phyloP scores from a whole-genome alignment of 805 yeast species.

The Metschnikowia kunwiensis region DNA sequence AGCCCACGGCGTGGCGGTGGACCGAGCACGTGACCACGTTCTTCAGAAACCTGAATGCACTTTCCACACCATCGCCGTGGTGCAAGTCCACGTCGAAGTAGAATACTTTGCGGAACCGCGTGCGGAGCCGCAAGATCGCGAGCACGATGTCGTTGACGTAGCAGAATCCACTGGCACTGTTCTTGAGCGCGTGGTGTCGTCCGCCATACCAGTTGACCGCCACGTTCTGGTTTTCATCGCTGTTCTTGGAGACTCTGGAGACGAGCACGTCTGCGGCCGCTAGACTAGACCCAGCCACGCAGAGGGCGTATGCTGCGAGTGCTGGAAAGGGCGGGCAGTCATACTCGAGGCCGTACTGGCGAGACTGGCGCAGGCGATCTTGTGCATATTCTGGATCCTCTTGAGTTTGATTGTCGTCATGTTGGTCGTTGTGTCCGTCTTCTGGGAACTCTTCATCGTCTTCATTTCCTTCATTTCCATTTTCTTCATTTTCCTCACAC shows the following conservation, averaged over 20 bases:
- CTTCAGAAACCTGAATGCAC: slow-evolving; percentile 54
- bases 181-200: slow-evolving; percentile 61
- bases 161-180: slow-evolving; percentile 66
- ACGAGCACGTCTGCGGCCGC: slow-evolving; percentile 41
- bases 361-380: not conserved
- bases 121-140: slow-evolving; percentile 50
- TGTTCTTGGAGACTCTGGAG: slow-evolving; percentile 5
- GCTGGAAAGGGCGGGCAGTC: slow-evolving; percentile 66
- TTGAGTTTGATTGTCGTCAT: too few species aligned
- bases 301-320: slow-evolving; percentile 47
- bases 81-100: slow-evolving; percentile 74
- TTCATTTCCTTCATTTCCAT: not conserved
- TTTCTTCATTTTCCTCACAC: slow-evolving; percentile 11
- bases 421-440: too few species aligned
- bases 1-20: slow-evolving; percentile 63
- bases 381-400: too few species aligned
- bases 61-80: slow-evolving; percentile 79
- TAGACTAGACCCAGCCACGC: slow-evolving; percentile 57
- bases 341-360: slow-evolving; percentile 46
- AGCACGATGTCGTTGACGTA: slow-evolving; percentile 68
- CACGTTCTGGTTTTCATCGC: slow-evolving; percentile 22
- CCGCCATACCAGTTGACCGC: slow-evolving; percentile 76
- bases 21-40: slow-evolving; percentile 60
- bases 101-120: slow-evolving; percentile 43
- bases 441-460: not conserved